Evolutionary conservation across 805 yeast genomes (phyloP), one percentile per base, ranked within the genome.

Genomic region (Starmerella vitae): DNA sequence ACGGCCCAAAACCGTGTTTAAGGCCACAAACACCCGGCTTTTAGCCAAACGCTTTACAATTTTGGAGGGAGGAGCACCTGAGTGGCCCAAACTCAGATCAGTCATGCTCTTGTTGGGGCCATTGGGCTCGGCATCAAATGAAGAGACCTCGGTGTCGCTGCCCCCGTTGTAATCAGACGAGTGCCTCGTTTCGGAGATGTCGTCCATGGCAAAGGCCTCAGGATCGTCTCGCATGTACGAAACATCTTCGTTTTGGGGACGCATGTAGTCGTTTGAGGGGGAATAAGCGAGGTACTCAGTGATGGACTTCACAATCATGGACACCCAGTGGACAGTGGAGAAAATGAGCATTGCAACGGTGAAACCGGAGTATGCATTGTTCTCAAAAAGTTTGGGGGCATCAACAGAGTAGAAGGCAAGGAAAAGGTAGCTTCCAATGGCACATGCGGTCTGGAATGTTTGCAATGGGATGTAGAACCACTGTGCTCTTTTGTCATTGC

Each of bases 381-480:
- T 65, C 1, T 94, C 94, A 56, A 83, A 88, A 50, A 83, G 62
- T 39, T 69, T 65, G 0, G 81, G 78, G 19, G 75, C 76, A 14
- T 77, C 63, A 4, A 63, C 56, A 30, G 72, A 68, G 53, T 76
- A 83, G 8, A 76, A 59, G 36, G 71, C 67, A 50, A 76, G 71
- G 15, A 69, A 58, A 13, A 74, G 45, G 39, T 79, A 58, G 1
- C 91, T 73, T 0, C 69, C 52, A 3, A 73, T 31, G 4, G 70
- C 58, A 8, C 31, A 7, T 4, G 19, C 34, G 5, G 71, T 55
- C 55, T 81, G 77, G 4, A 70, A 48, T 1, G 74, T 58, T 44
- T 79, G 66, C 3, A 64, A 54, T 0, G 78, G 76, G 26, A 80
- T 53, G 48, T 72, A 75, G 14, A 52, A 34, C 55, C 56, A 50